Percentiles rank a stretch among this genome's conserved stretches.
These are phyloP conservation scores for Rhodotorula sp. DNA, from an alignment of 1,284 basidiomycete species.

Conservation along the genomic window DNA sequence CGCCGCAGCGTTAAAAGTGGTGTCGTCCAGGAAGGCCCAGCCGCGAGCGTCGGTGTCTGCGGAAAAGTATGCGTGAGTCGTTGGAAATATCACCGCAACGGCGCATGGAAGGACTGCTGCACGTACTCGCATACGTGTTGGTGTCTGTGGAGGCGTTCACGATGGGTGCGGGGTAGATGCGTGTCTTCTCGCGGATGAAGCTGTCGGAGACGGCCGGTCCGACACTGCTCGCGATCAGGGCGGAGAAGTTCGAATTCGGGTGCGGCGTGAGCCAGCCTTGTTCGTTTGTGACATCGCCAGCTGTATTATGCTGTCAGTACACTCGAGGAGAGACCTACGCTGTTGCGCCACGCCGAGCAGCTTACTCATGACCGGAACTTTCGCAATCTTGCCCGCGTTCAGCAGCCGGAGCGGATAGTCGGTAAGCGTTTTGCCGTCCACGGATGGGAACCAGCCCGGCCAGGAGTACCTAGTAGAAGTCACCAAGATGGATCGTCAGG, in stretches of 20 bases:
- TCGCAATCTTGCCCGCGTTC: slow-evolving; percentile 29
- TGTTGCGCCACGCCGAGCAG: not conserved
- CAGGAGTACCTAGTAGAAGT: not conserved
- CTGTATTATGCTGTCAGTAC: not conserved
- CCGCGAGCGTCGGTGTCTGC: slow-evolving; percentile 2
- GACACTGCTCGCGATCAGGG: not conserved
- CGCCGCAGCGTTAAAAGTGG: not conserved
- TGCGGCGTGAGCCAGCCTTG: slow-evolving; percentile 3
- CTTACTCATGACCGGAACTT: slow-evolving; percentile 18
- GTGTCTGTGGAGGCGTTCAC: slow-evolving; percentile 11
- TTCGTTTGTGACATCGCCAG: slow-evolving; percentile 13
- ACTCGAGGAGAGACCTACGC: too few relatives aligned
- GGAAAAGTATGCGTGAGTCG: not conserved
- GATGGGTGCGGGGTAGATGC: slow-evolving; percentile 13
- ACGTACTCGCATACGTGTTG: slow-evolving; percentile 6
- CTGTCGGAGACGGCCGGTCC: not conserved
- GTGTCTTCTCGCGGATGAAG: not conserved
- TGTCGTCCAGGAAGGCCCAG: slow-evolving; percentile 6
- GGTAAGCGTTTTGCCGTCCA: slow-evolving; percentile 33
- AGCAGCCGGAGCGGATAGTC: slow-evolving; percentile 26
- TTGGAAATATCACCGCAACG: too few relatives aligned
- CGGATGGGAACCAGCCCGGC: slow-evolving; percentile 21
- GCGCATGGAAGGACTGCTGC: not conserved
- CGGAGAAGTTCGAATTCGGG: slow-evolving; percentile 6
- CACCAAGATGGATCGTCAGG: not conserved